These are phyloP conservation scores for Sporothrix humicola DNA, from an alignment of 2,329 filamentous ascomycete genomes.

Conservation along the genomic window DNA sequence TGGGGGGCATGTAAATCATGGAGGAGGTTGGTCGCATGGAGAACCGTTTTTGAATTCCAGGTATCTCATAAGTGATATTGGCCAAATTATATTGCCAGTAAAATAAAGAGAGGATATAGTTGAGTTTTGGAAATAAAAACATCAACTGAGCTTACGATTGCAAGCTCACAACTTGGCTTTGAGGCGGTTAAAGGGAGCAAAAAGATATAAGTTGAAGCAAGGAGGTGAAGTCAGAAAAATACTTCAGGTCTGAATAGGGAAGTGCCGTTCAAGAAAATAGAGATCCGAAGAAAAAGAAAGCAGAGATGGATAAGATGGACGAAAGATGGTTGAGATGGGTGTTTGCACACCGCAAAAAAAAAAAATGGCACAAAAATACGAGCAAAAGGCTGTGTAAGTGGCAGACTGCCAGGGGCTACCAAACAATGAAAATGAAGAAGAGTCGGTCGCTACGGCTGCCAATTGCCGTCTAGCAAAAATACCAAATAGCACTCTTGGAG, in stretches of 20 bases:
- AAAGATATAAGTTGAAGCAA: no score
- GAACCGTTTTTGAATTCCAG: neutral
- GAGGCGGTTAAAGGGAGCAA: no score
- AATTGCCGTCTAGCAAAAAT: neutral
- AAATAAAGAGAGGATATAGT: no score
- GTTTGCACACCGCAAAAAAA: neutral
- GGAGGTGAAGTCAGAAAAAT: no score
- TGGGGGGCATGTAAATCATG: neutral
- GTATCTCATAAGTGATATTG: neutral
- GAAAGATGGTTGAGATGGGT: neutral
- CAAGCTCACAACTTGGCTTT: no score
- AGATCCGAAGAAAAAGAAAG: neutral
- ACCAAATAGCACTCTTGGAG: neutral
- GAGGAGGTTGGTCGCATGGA: constrained; percentile 1
- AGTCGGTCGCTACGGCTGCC: neutral
- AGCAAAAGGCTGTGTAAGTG: constrained; percentile 9
- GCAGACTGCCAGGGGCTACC: constrained; percentile 10
- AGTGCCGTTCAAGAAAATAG: neutral
- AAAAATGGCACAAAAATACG: constrained; percentile 21
- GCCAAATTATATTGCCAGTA: no score
- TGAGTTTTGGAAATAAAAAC: no score
- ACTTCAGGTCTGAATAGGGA: no score
- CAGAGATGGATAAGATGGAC: neutral
- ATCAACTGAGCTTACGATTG: no score
- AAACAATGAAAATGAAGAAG: neutral